Percentiles rank a stretch among this genome's conserved stretches.
These are phyloP conservation scores for Graphiopsis chlorocephala DNA, from an alignment of 2,329 filamentous ascomycete species.

Conservation along the genomic window DNA sequence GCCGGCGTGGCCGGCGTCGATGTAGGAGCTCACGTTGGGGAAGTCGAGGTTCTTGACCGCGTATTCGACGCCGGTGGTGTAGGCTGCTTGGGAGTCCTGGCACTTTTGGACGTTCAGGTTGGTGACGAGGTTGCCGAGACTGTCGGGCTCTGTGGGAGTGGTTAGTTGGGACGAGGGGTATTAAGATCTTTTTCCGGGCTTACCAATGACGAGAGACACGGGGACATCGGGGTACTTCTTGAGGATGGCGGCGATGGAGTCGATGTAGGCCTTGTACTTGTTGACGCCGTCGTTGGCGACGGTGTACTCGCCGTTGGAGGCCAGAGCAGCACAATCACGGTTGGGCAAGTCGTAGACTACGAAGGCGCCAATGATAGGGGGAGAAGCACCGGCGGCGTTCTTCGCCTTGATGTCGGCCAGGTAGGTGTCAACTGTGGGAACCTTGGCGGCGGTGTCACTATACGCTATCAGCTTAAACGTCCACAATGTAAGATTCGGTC, in stretches of 20 bases:
- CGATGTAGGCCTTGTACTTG: slow-evolving; percentile 55
- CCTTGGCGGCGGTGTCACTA: slow-evolving; percentile 47
- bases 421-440: slow-evolving; percentile 48
- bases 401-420: slow-evolving; percentile 47
- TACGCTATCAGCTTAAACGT: slow-evolving; percentile 21
- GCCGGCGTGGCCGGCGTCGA: slow-evolving; percentile 63
- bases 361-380: slow-evolving; percentile 49
- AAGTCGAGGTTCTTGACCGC: slow-evolving; percentile 57
- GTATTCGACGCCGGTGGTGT: slow-evolving; percentile 56
- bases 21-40: slow-evolving; percentile 61
- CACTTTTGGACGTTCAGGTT: slow-evolving; percentile 57
- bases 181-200: slow-evolving; percentile 8
- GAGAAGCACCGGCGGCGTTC: slow-evolving; percentile 49
- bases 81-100: slow-evolving; percentile 52
- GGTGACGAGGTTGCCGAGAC: slow-evolving; percentile 61
- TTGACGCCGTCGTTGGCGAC: slow-evolving; percentile 52
- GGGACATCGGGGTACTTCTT: slow-evolving; percentile 52
- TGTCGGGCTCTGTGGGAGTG: slow-evolving; percentile 59
- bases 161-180: slow-evolving; percentile 17
- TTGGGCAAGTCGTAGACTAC: slow-evolving; percentile 65
- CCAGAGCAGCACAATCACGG: slow-evolving; percentile 61
- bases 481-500: not conserved
- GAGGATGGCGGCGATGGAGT: slow-evolving; percentile 53
- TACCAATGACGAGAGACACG: slow-evolving; percentile 53
- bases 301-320: slow-evolving; percentile 61